Conservation (phyloP, 352 stramenopile genomes). For the Peronospora belbahrii region DNA sequence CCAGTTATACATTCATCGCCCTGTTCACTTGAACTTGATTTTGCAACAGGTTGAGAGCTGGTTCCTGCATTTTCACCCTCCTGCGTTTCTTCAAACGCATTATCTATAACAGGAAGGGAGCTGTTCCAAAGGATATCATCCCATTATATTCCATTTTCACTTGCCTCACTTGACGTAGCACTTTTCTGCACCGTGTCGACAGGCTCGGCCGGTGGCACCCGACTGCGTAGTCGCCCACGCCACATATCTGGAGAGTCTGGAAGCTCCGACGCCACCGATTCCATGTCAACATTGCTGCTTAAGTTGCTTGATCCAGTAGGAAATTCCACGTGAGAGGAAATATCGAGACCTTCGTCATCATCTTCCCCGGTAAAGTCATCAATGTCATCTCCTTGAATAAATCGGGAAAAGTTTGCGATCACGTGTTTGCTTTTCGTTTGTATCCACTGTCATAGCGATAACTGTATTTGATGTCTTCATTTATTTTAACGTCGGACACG, state of each 20-base stretch:
- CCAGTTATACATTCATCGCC: not conserved
- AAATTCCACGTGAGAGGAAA: not conserved
- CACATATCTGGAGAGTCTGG: not conserved
- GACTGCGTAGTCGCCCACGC: not conserved
- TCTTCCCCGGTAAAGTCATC: not conserved
- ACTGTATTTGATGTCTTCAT: too few relatives aligned
- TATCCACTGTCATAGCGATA: too few relatives aligned
- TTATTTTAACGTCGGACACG: too few relatives aligned
- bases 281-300: not conserved
- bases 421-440: too few relatives aligned
- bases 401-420: too few relatives aligned
- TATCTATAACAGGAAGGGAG: not conserved
- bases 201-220: not conserved
- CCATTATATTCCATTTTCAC: not conserved
- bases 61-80: too few relatives aligned
- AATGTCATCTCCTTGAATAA: not conserved
- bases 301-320: not conserved
- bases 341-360: not conserved
- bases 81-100: not conserved
- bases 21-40: not conserved
- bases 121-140: not conserved
- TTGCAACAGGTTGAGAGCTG: not conserved
- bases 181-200: not conserved
- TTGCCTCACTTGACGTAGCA: not conserved
- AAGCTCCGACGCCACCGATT: not conserved